phyloP scores from a whole-genome alignment of 495 filamentous ascomycete genomes.

The Hypoxylon lenormandii region DNA sequence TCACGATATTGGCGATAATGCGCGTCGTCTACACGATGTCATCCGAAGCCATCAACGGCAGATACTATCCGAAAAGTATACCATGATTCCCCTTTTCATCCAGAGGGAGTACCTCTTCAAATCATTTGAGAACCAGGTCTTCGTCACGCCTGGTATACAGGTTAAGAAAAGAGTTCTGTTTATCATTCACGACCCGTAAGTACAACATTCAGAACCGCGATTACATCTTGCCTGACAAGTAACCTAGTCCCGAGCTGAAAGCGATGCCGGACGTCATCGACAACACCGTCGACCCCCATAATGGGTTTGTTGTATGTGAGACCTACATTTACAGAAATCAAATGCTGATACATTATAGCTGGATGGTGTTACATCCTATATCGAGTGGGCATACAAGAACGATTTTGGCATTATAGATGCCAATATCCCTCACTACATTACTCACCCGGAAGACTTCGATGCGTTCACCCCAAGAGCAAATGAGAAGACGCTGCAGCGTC shows the following conservation, averaged over 20 bases:
- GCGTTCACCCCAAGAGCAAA: constrained; percentile 51
- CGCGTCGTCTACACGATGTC: constrained; percentile 69
- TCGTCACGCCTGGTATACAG: constrained; percentile 72
- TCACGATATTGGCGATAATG: constrained; percentile 52
- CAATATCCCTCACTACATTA: constrained; percentile 82
- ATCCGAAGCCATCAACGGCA: constrained; percentile 79
- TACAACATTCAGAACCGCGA: constrained; percentile 16
- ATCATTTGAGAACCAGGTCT: constrained; percentile 87
- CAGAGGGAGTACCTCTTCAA: constrained; percentile 75
- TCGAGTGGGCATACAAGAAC: constrained; percentile 79
- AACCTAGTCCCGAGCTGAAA: constrained; percentile 73
- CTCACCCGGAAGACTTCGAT: constrained; percentile 59
- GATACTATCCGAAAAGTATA: constrained; percentile 73
- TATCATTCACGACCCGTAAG: constrained; percentile 85
- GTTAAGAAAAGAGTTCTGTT: constrained; percentile 69
- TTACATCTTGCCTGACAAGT: constrained; percentile 38
- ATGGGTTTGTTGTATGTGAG: constrained; percentile 81
- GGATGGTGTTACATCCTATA: constrained; percentile 80
- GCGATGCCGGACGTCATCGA: constrained; percentile 74
- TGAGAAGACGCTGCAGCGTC: constrained; percentile 59
- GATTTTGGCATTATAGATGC: constrained; percentile 87
- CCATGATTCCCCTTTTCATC: constrained; percentile 80
- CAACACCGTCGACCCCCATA: constrained; percentile 80
- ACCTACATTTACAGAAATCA: not conserved
- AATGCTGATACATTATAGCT: constrained; percentile 62